These are phyloP conservation scores for Phenoliferia sp. DNA, from an alignment of 1,284 basidiomycete species.

Conservation along the genomic window DNA sequence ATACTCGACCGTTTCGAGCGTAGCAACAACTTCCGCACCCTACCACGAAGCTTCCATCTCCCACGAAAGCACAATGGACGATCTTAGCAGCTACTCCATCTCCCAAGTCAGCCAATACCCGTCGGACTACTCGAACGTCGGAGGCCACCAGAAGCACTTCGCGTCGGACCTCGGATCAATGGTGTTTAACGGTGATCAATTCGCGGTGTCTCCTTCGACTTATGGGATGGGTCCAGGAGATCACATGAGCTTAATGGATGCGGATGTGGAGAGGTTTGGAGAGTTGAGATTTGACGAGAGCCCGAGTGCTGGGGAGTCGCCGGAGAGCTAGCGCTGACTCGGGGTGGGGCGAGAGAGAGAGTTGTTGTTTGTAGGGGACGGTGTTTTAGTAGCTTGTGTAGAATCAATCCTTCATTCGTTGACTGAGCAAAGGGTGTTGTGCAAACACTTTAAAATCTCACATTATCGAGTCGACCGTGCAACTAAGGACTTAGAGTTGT, in stretches of 20 bases:
- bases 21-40: not conserved
- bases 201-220: not conserved
- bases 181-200: not conserved
- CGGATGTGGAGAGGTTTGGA: not conserved
- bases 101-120: not conserved
- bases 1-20: not conserved
- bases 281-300: not conserved
- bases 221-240: not conserved
- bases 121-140: not conserved
- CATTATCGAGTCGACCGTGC: too few species aligned
- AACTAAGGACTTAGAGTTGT: too few species aligned
- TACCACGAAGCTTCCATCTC: not conserved
- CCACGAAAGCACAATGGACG: not conserved
- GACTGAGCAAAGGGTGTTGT: too few species aligned
- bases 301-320: not conserved
- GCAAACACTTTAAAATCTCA: too few species aligned
- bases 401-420: too few species aligned
- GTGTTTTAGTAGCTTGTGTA: too few species aligned
- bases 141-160: not conserved
- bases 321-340: not conserved
- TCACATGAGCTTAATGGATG: not conserved
- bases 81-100: not conserved
- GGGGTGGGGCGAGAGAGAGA: too few species aligned
- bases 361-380: too few species aligned
- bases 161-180: not conserved